These are phyloP conservation scores for Discostella stelligeroides DNA, from an alignment of 108 stramenopile species.

Conservation along the genomic window DNA sequence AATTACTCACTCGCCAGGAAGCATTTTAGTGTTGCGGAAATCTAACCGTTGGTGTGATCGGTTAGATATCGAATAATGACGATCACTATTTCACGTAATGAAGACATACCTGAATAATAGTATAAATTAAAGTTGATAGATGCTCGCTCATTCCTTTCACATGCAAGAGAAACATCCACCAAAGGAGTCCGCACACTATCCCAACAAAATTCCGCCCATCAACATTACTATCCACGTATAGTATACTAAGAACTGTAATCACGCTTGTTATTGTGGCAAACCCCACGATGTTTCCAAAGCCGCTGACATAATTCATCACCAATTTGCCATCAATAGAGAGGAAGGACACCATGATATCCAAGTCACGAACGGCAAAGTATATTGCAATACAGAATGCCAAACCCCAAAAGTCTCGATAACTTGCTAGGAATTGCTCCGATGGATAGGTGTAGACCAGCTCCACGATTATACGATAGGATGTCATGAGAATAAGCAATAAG, in stretches of 20 bases:
- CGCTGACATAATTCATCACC: background rate
- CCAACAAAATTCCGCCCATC: slow-evolving; percentile 12
- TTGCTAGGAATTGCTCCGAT: background rate
- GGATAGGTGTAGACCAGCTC: slow-evolving; percentile 16
- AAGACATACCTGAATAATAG: slow-evolving; percentile 18
- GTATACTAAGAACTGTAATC: slow-evolving; percentile 1
- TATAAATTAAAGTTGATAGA: slow-evolving; percentile 31
- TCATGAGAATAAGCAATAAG: slow-evolving; percentile 9
- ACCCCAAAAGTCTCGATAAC: slow-evolving; percentile 27
- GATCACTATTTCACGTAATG: no score
- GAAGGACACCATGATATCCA: slow-evolving; percentile 9
- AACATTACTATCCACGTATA: slow-evolving; percentile 9
- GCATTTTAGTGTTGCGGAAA: slow-evolving; percentile 10
- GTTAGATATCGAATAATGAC: no score
- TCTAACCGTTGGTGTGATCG: background rate
- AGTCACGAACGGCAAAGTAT: slow-evolving; percentile 17
- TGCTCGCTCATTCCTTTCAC: slow-evolving; percentile 28
- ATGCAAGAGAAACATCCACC: slow-evolving; percentile 30
- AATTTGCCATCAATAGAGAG: slow-evolving; percentile 1
- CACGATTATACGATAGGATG: slow-evolving; percentile 23
- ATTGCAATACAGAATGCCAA: slow-evolving; percentile 21
- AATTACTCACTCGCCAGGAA: slow-evolving; percentile 18
- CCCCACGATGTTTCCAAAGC: slow-evolving; percentile 7
- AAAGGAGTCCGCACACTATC: slow-evolving; percentile 15
- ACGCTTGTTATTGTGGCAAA: background rate